These are phyloP conservation scores for Boletus sp. DNA, from an alignment of 768 basidiomycete genomes.

Conservation along the genomic window DNA sequence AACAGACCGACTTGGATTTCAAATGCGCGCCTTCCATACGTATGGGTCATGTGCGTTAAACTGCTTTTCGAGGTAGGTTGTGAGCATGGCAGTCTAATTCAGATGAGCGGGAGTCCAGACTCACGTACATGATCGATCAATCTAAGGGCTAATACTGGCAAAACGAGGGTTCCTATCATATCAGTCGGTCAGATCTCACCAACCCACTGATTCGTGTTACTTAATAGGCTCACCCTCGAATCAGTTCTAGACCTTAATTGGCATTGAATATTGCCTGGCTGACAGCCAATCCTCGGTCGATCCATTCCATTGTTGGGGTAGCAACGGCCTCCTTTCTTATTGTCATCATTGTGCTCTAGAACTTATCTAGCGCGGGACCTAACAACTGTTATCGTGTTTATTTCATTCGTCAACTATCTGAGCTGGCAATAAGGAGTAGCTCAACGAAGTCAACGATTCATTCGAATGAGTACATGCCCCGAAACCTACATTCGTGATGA, in stretches of 20 bases:
- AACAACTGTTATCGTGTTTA: neutral
- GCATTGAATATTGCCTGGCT: neutral
- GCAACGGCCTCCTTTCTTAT: neutral
- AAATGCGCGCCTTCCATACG: slow-evolving; percentile 6
- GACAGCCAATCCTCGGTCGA: neutral
- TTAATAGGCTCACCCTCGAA: slow-evolving; percentile 2
- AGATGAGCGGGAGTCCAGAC: slow-evolving; percentile 3
- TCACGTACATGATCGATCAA: slow-evolving; percentile 10
- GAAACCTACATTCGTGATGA: neutral
- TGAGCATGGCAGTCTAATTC: neutral
- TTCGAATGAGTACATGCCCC: slow-evolving; percentile 6
- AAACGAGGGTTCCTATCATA: slow-evolving; percentile 8
- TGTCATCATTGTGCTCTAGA: neutral
- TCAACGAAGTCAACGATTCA: neutral
- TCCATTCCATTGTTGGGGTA: neutral
- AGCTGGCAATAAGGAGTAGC: neutral
- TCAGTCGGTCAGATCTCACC: neutral
- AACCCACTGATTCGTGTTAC: neutral
- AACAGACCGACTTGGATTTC: slow-evolving; percentile 11
- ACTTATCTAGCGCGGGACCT: neutral
- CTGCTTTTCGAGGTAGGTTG: neutral
- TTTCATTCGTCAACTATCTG: neutral
- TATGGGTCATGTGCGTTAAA: neutral
- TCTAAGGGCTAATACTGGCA: neutral
- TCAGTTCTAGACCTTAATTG: slow-evolving; percentile 5